These are phyloP conservation scores for Macrolepiota fuliginosa DNA, from an alignment of 768 basidiomycete genomes.

Conservation along the genomic window DNA sequence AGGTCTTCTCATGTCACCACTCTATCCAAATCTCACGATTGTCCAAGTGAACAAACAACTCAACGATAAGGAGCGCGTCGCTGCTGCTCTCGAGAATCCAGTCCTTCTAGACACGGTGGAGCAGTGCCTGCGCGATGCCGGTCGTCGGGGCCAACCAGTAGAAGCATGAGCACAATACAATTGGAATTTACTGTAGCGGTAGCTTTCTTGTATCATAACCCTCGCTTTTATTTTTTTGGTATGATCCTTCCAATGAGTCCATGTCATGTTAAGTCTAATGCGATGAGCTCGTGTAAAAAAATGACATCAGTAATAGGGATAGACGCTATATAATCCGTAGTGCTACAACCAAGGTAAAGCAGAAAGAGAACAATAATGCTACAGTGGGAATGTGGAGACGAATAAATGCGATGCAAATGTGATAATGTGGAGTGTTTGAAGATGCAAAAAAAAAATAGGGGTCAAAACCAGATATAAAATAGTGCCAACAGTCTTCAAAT, in stretches of 20 bases:
- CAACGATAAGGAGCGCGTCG: constrained; percentile 98
- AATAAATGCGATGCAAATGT: constrained; percentile 13
- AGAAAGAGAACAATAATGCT: constrained; percentile 7
- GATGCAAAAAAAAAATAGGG: constrained; percentile 13
- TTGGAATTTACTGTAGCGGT: no score
- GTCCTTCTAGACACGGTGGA: constrained; percentile 86
- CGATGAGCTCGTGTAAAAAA: neutral
- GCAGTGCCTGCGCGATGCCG: constrained; percentile 44
- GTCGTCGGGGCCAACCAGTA: constrained; percentile 24
- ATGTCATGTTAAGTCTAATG: neutral
- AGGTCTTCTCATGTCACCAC: constrained; percentile 20
- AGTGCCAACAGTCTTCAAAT: constrained; percentile 1
- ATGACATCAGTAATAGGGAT: neutral
- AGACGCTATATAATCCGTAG: constrained; percentile 4
- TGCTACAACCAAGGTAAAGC: constrained; percentile 6
- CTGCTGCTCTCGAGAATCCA: constrained; percentile 93
- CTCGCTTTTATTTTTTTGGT: neutral
- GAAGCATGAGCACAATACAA: neutral
- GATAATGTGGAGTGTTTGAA: constrained; percentile 10
- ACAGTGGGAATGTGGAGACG: constrained; percentile 12
- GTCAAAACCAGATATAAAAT: constrained; percentile 14
- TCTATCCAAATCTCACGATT: neutral
- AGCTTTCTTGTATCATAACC: neutral
- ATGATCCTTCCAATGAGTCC: neutral
- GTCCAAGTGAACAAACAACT: constrained; percentile 91